phyloP scores from a whole-genome alignment of 345 rosid species.

The Viola odorata region DNA sequence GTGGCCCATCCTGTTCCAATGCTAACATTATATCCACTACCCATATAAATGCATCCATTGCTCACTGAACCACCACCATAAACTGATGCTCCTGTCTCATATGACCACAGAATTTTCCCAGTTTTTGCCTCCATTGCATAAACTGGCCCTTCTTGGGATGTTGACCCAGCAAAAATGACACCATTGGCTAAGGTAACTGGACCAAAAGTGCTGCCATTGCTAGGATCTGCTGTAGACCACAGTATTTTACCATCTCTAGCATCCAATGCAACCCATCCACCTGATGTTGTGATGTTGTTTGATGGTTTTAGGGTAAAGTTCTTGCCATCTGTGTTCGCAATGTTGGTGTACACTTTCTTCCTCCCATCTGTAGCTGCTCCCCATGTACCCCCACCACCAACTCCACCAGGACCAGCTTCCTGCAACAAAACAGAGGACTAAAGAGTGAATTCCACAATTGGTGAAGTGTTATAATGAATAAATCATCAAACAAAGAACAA shows the following conservation, averaged over 20 bases:
- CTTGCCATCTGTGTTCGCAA: slow-evolving; percentile 14
- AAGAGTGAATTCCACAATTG: no score
- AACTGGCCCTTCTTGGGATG: slow-evolving; percentile 14
- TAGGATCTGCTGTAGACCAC: slow-evolving; percentile 23
- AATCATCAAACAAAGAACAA: no score
- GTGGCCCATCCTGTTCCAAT: slow-evolving; percentile 8
- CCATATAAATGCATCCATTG: slow-evolving; percentile 22
- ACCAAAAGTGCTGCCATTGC: slow-evolving; percentile 8
- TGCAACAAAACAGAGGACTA: slow-evolving; percentile 1
- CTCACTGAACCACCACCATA: slow-evolving; percentile 22
- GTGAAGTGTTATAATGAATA: no score
- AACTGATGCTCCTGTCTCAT: slow-evolving; percentile 15
- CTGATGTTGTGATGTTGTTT: not conserved
- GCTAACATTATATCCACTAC: slow-evolving; percentile 15
- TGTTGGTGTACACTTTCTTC: slow-evolving; percentile 27
- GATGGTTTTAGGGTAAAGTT: slow-evolving; percentile 29
- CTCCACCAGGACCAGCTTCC: slow-evolving; percentile 27
- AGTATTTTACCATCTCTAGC: not conserved
- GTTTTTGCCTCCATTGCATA: slow-evolving; percentile 17
- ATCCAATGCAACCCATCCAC: slow-evolving; percentile 12
- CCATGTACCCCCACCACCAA: slow-evolving; percentile 26
- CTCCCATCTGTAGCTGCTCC: slow-evolving; percentile 31
- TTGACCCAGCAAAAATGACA: slow-evolving; percentile 20
- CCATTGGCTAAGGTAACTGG: slow-evolving; percentile 26
- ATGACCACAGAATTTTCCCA: slow-evolving; percentile 19